These are phyloP conservation scores for Beauveria scarabaeidicola DNA, from an alignment of 2,329 filamentous ascomycete species.

Conservation along the genomic window DNA sequence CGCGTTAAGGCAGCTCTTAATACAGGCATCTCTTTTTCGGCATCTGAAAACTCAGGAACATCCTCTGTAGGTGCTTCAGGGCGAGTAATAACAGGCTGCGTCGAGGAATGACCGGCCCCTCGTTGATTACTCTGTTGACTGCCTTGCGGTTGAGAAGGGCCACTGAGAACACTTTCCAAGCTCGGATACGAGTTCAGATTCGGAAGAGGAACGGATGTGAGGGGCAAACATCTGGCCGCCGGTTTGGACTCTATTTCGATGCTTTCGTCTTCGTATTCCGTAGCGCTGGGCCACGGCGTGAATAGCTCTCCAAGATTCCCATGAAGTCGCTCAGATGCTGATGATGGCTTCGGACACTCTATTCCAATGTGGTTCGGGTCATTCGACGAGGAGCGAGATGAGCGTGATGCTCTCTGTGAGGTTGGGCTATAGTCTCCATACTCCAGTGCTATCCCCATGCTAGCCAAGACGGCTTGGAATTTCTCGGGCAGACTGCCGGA, in stretches of 20 bases:
- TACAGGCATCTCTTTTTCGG: not conserved
- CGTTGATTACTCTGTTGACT: not conserved
- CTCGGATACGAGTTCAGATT: not conserved
- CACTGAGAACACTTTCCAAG: too few species aligned
- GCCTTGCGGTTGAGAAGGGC: not conserved
- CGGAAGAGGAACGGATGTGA: not conserved
- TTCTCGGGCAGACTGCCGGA: conserved; percentile 54
- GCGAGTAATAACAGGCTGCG: not conserved
- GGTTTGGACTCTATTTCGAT: not conserved
- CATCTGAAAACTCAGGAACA: not conserved
- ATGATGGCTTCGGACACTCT: not conserved
- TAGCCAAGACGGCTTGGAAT: conserved; percentile 58
- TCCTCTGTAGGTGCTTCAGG: not conserved
- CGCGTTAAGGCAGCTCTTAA: conserved; percentile 3
- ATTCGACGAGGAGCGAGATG: not conserved
- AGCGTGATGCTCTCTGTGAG: conserved; percentile 13
- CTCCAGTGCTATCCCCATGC: conserved; percentile 65
- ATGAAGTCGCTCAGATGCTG: not conserved
- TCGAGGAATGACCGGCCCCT: not conserved
- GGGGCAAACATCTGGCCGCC: not conserved
- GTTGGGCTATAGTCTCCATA: conserved; percentile 34
- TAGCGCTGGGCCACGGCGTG: not conserved
- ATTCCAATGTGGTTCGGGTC: not conserved
- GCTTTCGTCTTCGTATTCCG: not conserved
- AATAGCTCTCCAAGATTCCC: not conserved